phyloP scores from a whole-genome alignment of 768 basidiomycete species.

The Clitopilus hobsonii region DNA sequence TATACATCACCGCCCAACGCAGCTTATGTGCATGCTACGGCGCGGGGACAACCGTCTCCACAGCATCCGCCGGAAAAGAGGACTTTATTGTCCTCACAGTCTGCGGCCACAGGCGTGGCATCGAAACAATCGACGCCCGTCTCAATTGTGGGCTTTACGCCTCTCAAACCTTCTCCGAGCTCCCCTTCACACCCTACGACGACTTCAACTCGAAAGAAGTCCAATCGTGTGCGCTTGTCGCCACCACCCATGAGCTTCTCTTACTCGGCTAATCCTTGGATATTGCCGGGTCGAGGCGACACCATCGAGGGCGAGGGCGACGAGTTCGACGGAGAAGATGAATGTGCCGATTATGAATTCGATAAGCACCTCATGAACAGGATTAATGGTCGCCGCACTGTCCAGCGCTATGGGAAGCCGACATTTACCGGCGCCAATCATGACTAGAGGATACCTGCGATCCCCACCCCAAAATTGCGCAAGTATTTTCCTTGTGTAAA shows the following conservation, averaged over 20 bases:
- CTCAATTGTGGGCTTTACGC: conserved; percentile 33
- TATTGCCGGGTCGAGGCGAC: conserved; percentile 26
- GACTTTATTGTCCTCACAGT: background rate
- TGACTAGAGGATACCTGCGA: background rate
- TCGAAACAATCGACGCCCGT: conserved; percentile 12
- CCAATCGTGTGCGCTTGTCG: conserved; percentile 14
- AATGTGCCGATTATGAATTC: conserved; percentile 31
- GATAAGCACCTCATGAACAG: conserved; percentile 35
- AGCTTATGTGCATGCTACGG: background rate
- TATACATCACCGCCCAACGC: background rate
- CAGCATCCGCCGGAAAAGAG: background rate
- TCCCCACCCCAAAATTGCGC: background rate
- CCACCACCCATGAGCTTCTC: conserved; percentile 31
- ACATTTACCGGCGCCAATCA: conserved; percentile 10
- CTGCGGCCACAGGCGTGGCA: background rate
- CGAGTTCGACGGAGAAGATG: conserved; percentile 22
- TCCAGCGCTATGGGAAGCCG: conserved; percentile 19
- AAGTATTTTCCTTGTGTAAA: background rate
- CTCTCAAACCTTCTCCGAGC: conserved; percentile 22
- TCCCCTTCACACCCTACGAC: conserved; percentile 11
- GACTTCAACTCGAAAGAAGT: conserved; percentile 6
- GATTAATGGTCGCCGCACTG: conserved; percentile 32
- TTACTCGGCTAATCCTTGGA: conserved; percentile 32
- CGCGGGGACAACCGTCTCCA: background rate
- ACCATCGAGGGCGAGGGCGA: conserved; percentile 24